Base-by-base conservation (phyloP, 2,329 filamentous ascomycete genomes). In the Colletotrichum noveboracense region DNA sequence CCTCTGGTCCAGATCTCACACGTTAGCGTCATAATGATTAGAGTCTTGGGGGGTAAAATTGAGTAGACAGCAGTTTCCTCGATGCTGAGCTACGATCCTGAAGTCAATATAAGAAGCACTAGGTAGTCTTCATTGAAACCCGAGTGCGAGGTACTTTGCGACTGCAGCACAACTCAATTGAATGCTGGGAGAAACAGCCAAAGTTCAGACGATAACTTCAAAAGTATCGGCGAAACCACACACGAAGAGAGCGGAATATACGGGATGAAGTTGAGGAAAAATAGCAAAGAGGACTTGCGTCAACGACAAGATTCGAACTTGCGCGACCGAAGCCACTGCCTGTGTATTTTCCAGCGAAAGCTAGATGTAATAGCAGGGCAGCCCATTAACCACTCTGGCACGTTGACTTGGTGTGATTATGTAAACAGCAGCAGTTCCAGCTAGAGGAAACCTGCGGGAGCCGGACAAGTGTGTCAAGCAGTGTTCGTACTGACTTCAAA, bases 381-480 rank as follows among this genome's bases (percentile, higher is more conserved):
- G 70, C 74, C 74, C 74, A 75, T 75, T 75, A 74, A 75, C 74
- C 74, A 75, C 74, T 75, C 74, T 75, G 74, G 74, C 74, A 75
- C 74, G 74, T 75, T 75, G 74, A 73, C 74, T 68, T 16, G 8
- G 3, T 30, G 6, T 65, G 64, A 48, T 73, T 75, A 74, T 75
- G 70, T 75, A 75, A 73, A 36, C 14, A 1, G 0, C 0, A 0
- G 1, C 4, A 6, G 2, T 13, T 7, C 7, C 7, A 16, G 18
- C 6, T 16, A 5, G 0, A 60, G 4, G 6, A 68, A 32, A 21
- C 56, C 9, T 62, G 18, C 28, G 12, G 5, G 8, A 1, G 5
- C 1, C 9, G 0, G 21, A 26, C n/a, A 6, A 14, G 28, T 32
- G 28, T 6, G n/a, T 9, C 2, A 32, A 7, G 14, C n/a, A n/a